Conservation (phyloP, 1,284 basidiomycete genomes). For the Gymnopus androsaceus region DNA sequence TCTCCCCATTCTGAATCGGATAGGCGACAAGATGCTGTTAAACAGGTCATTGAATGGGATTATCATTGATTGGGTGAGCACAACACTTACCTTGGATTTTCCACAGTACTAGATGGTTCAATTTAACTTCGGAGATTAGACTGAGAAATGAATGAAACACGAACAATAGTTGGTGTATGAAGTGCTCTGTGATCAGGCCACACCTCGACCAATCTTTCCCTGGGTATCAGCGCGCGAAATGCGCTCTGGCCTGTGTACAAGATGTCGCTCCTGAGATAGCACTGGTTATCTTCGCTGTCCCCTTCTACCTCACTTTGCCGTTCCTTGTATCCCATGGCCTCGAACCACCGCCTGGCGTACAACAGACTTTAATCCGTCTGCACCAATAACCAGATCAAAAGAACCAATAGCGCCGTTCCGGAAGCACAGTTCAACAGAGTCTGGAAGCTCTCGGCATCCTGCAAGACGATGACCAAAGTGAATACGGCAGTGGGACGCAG, state of each 20-base stretch:
- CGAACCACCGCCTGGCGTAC: conserved; percentile 13
- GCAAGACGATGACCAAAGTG: conserved; percentile 41
- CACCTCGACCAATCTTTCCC: background rate
- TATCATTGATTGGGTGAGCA: too few species aligned
- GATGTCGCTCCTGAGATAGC: background rate
- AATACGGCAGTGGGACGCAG: conserved; percentile 29
- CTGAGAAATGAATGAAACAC: background rate
- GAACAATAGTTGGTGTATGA: conserved; percentile 6
- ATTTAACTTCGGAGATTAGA: background rate
- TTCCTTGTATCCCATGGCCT: too few species aligned
- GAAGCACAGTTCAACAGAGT: conserved; percentile 41
- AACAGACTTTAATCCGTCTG: conserved; percentile 41
- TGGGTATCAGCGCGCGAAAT: conserved; percentile 9
- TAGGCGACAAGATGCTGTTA: conserved; percentile 45
- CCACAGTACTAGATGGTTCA: conserved; percentile 8
- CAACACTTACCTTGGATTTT: conserved; percentile 1
- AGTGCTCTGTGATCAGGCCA: background rate
- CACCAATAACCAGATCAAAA: conserved; percentile 51
- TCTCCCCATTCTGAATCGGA: conserved; percentile 41
- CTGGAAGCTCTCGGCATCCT: conserved; percentile 34
- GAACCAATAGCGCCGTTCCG: conserved; percentile 41
- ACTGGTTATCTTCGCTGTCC: background rate
- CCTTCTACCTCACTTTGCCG: background rate
- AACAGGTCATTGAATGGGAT: background rate
- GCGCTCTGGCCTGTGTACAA: conserved; percentile 7